phyloP scores from a whole-genome alignment of 2,329 filamentous ascomycete genomes.

The Zymoseptoria passerinii region DNA sequence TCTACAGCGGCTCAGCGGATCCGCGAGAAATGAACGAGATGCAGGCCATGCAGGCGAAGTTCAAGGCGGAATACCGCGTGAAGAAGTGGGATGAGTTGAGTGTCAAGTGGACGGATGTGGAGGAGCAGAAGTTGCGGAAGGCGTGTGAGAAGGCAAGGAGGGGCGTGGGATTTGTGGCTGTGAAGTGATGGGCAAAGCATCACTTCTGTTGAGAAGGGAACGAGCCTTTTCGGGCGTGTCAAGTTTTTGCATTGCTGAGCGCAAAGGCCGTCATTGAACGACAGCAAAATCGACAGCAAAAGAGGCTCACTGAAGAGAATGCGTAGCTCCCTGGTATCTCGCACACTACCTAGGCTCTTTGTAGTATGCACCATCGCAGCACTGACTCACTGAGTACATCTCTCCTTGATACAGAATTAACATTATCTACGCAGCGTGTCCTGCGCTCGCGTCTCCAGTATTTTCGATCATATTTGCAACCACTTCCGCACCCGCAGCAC shows the following conservation, averaged over 20 bases:
- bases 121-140: constrained; percentile 50
- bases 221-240: not conserved
- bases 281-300: not conserved
- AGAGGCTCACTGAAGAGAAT: not conserved
- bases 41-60: constrained; percentile 48
- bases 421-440: not conserved
- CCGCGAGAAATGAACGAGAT: constrained; percentile 49
- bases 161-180: constrained; percentile 51
- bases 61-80: constrained; percentile 49
- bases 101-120: constrained; percentile 57
- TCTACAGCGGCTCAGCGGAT: constrained; percentile 58
- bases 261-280: not conserved
- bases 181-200: constrained; percentile 39
- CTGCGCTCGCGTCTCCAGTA: not conserved
- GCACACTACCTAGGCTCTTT: not conserved
- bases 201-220: not conserved
- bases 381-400: not conserved
- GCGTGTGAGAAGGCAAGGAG: constrained; percentile 50
- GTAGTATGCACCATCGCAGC: not conserved
- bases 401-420: not conserved
- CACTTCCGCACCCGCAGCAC: not conserved
- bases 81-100: constrained; percentile 57
- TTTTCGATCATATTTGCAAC: not conserved
- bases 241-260: not conserved
- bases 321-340: not conserved